Evolutionary conservation across 2,329 filamentous ascomycete species (phyloP).

Genomic region (Pseudogymnoascus sp.): DNA sequence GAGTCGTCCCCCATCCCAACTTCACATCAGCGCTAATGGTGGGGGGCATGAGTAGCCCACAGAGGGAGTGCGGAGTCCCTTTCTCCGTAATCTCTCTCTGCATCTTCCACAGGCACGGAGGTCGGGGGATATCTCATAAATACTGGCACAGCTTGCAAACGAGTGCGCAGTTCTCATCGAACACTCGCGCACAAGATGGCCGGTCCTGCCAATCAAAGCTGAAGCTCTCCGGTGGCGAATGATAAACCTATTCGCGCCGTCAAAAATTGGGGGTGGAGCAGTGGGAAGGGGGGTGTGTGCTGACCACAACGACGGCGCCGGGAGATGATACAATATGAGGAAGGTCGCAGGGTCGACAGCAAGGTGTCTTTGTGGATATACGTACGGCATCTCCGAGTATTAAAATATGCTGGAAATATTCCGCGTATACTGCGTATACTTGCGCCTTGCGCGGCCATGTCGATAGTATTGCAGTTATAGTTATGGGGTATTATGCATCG

Average conservation of each 20-base stretch:
- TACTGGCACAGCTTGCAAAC: neutral
- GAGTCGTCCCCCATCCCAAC: neutral
- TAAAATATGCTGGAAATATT: too few species aligned
- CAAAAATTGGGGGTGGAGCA: neutral
- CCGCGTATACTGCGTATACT: neutral
- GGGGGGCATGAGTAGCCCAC: neutral
- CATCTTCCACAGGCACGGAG: neutral
- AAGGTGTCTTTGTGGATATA: neutral
- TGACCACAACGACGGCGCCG: neutral
- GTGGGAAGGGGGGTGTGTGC: neutral
- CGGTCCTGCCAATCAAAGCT: neutral
- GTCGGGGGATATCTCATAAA: neutral
- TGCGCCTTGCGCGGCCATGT: neutral
- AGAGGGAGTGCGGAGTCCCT: neutral
- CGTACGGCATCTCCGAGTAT: neutral
- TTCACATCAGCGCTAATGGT: conserved; percentile 4
- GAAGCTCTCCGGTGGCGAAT: neutral
- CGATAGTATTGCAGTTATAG: neutral
- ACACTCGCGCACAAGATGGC: neutral
- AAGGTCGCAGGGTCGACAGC: neutral
- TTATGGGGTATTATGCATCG: neutral
- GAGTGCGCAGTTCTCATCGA: neutral
- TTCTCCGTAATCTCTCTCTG: conserved; percentile 4
- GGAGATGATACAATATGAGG: neutral
- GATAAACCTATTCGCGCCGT: neutral